Percentiles rank a stretch among this genome's conserved stretches.
phyloP scores from a whole-genome alignment of 2,329 filamentous ascomycete genomes.

The Exophiala calicioides region DNA sequence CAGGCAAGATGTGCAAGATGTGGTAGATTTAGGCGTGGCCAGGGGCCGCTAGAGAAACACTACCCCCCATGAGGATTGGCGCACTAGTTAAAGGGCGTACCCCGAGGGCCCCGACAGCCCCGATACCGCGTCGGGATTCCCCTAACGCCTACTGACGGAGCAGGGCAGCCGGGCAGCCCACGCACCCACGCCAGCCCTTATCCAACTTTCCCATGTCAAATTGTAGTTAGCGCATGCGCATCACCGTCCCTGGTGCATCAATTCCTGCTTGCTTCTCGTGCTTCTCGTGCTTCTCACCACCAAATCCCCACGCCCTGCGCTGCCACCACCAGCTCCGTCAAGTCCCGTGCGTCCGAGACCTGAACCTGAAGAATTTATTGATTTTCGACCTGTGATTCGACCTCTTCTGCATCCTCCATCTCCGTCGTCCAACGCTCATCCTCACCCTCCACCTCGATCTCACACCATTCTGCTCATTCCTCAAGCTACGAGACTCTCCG shows the following conservation, averaged over 20 bases:
- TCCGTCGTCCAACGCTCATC: slow-evolving; percentile 6
- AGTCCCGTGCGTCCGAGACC: slow-evolving; percentile 14
- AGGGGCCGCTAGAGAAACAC: not conserved
- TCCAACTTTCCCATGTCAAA: too few species aligned
- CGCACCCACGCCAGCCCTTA: too few species aligned
- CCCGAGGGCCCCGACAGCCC: too few species aligned
- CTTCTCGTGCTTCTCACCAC: not conserved
- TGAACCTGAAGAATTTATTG: not conserved
- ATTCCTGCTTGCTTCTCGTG: not conserved
- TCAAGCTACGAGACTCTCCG: slow-evolving; percentile 12
- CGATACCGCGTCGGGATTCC: too few species aligned
- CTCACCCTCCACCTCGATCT: slow-evolving; percentile 7
- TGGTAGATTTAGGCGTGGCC: not conserved
- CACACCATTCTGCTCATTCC: slow-evolving; percentile 5
- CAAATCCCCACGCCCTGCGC: not conserved
- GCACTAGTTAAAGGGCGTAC: not conserved
- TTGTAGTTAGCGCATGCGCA: too few species aligned
- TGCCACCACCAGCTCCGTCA: not conserved
- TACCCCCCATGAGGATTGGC: not conserved
- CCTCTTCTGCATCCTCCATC: slow-evolving; percentile 4
- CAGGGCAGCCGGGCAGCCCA: too few species aligned
- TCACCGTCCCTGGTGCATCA: too few species aligned
- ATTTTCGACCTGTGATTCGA: not conserved
- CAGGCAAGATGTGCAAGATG: not conserved
- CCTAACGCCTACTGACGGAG: too few species aligned